These are phyloP conservation scores for Penicillium sp. DNA, from an alignment of 2,329 filamentous ascomycete species.

Conservation along the genomic window DNA sequence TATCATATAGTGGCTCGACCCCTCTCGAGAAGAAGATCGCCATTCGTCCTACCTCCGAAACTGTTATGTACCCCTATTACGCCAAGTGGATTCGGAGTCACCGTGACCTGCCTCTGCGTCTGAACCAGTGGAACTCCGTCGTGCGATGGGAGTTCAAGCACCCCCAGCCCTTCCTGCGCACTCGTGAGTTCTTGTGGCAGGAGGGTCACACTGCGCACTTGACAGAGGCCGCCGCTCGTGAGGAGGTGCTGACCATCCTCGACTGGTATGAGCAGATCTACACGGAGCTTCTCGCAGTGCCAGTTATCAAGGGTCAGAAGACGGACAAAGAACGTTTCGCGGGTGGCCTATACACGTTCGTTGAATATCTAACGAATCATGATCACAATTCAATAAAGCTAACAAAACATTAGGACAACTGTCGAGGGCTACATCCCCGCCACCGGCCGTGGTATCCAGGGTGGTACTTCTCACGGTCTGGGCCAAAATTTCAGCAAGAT, in stretches of 20 bases:
- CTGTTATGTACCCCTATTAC: constrained; percentile 94
- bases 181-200: constrained; percentile 96
- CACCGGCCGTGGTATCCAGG: constrained; percentile 94
- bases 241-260: constrained; percentile 64
- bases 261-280: constrained; percentile 53
- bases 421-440: constrained; percentile 95
- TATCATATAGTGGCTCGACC: constrained; percentile 68
- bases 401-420: constrained; percentile 54
- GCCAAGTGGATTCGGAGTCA: constrained; percentile 82
- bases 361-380: background rate
- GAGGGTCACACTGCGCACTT: constrained; percentile 93
- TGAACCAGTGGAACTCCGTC: constrained; percentile 98
- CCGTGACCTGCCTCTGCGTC: constrained; percentile 83
- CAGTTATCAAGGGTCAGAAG: constrained; percentile 88
- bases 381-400: too few species aligned
- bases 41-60: constrained; percentile 65
- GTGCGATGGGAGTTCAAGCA: constrained; percentile 51
- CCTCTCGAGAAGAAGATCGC: constrained; percentile 78
- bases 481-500: constrained; percentile 99
- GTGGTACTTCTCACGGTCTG: constrained; percentile 86
- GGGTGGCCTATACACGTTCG: constrained; percentile 78
- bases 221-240: constrained; percentile 71
- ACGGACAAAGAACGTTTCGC: constrained; percentile 81
- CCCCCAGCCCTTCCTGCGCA: constrained; percentile 75
- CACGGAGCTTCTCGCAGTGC: constrained; percentile 87